A percentile compares a stretch with the other conserved stretches of the same genome.
phyloP scores from a whole-genome alignment of 192 early-diverging fungal genomes.

The Dissophora ornata region DNA sequence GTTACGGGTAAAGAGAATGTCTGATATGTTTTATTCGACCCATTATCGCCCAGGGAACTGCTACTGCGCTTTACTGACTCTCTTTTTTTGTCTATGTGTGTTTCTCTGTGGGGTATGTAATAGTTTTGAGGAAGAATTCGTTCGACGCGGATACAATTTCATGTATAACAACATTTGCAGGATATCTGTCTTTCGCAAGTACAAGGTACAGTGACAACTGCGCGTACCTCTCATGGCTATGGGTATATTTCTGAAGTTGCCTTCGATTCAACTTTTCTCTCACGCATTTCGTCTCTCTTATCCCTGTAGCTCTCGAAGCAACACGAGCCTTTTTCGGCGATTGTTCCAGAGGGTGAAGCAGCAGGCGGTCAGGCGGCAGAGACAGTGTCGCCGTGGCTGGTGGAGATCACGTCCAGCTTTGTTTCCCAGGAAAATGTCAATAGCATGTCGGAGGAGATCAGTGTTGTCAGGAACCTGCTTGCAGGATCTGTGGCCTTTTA shows the following conservation, averaged over 20 bases:
- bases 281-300: background rate
- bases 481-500: slow-evolving; percentile 40
- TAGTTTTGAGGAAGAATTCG: slow-evolving; percentile 52
- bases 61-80: no score
- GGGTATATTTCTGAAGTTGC: no score
- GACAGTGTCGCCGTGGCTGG: slow-evolving; percentile 33
- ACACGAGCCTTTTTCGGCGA: slow-evolving; percentile 44
- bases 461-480: slow-evolving; percentile 38
- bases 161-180: slow-evolving; percentile 52
- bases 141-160: slow-evolving; percentile 49
- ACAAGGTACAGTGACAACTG: slow-evolving; percentile 21
- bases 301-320: slow-evolving; percentile 32
- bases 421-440: slow-evolving; percentile 53
- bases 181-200: slow-evolving; percentile 52
- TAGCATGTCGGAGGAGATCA: slow-evolving; percentile 50
- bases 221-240: no score
- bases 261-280: no score
- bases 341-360: slow-evolving; percentile 29
- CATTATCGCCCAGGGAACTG: no score
- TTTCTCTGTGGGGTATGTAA: background rate
- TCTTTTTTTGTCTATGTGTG: slow-evolving; percentile 6
- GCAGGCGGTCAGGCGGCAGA: slow-evolving; percentile 6
- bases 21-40: background rate
- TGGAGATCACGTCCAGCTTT: slow-evolving; percentile 49
- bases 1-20: slow-evolving; percentile 23